Evolutionary conservation across 202 grass and related monocot genomes (phyloP).

Genomic region (Panicum hallii): DNA sequence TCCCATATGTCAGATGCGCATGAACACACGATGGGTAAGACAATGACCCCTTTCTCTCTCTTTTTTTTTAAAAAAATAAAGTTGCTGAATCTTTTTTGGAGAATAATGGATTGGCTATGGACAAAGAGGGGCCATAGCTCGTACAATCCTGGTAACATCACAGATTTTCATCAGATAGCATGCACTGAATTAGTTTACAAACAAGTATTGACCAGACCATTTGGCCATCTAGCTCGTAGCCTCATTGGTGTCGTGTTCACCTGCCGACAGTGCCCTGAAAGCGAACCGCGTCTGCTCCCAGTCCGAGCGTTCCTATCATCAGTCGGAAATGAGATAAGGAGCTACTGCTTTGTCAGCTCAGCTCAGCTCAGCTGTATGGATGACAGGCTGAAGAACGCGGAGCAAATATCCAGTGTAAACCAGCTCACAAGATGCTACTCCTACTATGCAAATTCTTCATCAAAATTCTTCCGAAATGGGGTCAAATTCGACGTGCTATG

Average conservation of each 20-base stretch:
- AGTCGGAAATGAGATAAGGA: background rate
- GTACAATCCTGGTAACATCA: background rate
- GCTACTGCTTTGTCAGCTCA: conserved; percentile 26
- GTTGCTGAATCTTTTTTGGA: background rate
- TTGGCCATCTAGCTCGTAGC: background rate
- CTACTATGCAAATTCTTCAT: background rate
- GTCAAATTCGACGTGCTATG: background rate
- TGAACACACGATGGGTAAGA: background rate
- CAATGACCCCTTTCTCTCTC: background rate
- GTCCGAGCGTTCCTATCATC: background rate
- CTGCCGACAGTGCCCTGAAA: conserved; percentile 44
- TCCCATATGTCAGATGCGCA: background rate
- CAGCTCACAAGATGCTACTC: background rate
- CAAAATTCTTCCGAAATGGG: background rate
- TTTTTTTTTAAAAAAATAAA: background rate
- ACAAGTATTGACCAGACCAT: conserved; percentile 15
- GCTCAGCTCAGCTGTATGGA: background rate
- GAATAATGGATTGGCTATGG: conserved; percentile 1
- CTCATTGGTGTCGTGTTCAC: conserved; percentile 17
- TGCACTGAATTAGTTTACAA: background rate
- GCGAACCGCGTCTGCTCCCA: background rate
- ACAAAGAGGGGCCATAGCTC: background rate
- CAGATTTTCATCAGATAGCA: background rate
- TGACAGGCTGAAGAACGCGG: background rate
- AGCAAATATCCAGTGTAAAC: background rate